phyloP scores from a whole-genome alignment of 2,329 filamentous ascomycete genomes.

The Fusarium bulbicola region DNA sequence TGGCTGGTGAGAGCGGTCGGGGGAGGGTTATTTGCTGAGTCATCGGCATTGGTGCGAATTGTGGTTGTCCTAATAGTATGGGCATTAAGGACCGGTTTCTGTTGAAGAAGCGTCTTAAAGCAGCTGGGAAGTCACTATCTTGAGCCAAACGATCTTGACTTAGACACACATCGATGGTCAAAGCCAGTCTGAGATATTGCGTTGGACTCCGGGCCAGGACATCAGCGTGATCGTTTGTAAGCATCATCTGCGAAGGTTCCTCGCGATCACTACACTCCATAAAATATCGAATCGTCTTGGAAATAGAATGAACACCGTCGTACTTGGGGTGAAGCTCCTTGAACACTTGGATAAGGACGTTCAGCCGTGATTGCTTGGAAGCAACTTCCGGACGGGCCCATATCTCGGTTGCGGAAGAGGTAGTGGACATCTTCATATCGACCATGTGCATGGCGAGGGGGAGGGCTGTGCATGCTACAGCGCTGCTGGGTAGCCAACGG shows the following conservation, averaged over 20 bases:
- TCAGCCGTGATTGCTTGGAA: conserved; percentile 29
- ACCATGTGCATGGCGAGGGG: conserved; percentile 34
- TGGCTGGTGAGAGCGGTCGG: conserved; percentile 13
- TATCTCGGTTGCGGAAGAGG: conserved; percentile 15
- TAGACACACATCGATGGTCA: conserved; percentile 32
- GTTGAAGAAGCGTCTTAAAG: neutral
- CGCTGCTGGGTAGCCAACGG: conserved; percentile 33
- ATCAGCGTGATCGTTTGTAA: neutral
- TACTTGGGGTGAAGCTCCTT: conserved; percentile 30
- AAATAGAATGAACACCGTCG: conserved; percentile 33
- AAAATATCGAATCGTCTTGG: conserved; percentile 33
- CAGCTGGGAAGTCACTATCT: conserved; percentile 29
- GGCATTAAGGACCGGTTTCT: conserved; percentile 8
- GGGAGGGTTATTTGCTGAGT: neutral
- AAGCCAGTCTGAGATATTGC: conserved; percentile 20
- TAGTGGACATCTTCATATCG: conserved; percentile 25
- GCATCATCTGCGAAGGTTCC: neutral
- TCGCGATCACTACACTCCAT: conserved; percentile 29
- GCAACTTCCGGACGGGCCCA: conserved; percentile 18
- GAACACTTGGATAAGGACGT: conserved; percentile 32
- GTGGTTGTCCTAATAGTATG: conserved; percentile 6
- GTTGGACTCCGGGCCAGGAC: conserved; percentile 26
- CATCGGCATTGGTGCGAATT: neutral
- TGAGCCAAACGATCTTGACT: conserved; percentile 28
- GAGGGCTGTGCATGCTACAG: conserved; percentile 32